Evolutionary conservation across 208 protist genomes (phyloP), one percentile per base, ranked within the genome.

Genomic region (Leishmania major): DNA sequence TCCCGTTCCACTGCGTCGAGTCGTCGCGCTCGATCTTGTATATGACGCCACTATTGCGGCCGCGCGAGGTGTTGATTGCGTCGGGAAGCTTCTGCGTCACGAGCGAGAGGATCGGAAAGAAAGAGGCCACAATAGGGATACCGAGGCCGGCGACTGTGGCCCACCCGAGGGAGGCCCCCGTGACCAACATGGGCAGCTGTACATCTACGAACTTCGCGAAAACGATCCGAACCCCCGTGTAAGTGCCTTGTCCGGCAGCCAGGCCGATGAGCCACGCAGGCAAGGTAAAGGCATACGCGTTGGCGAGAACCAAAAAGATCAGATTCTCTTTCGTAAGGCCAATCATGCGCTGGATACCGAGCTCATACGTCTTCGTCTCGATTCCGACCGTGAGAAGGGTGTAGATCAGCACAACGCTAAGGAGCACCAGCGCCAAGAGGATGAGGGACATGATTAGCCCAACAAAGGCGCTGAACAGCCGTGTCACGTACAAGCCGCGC

Each of bases 331-430:
- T 85, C 31, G 88, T 88, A 77, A 97, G 93, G 57, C 95, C 95
- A 66, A 99, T 76, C 95, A 99, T 99, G 75, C 98, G 91, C 71
- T 98, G 86, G 47, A 99, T 93, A 73, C 96, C 98, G 31, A 98
- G 86, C 81, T 99, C 97, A 88, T 99, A 99, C n/a, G 91, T 97
- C 64, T 96, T 88, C 37, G 92, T 98, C 43, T 99, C 97, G 5
- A 99, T 87, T 69, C 88, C 92, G 31, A 99, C 91, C 78, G 95
- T 99, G 22, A 99, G 89, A 43, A 99, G 81, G 8, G 95, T 98
- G 89, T 99, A 98, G 75, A 99, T 98, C 35, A 99, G 91, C 53
- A 99, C 64, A 55, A 98, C 87, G 71, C 93, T 97, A 6, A 99
- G 84, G 64, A 93, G 86, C 11, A 89, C 75, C 25, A 99, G 83